Evolutionary conservation across 2,329 filamentous ascomycete species (phyloP), one percentile per base, ranked within the genome.

Genomic region (Chlorencoelia australis): DNA sequence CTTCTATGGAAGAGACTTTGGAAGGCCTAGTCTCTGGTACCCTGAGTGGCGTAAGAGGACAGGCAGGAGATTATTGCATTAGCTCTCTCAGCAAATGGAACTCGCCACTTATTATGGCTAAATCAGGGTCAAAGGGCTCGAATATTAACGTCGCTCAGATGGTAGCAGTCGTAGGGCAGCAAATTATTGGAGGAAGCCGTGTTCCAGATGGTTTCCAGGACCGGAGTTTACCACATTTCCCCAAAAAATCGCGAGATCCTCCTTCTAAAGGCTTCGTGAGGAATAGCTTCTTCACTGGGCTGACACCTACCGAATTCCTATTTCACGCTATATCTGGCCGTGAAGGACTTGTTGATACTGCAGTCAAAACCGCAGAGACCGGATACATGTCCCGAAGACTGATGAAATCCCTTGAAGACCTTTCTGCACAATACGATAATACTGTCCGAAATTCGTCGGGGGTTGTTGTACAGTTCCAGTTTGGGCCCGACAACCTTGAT

Each of bases 131-230:
- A 36, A 98, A 98, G 61, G 91, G 91, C 57, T 94, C 87, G 4
- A 82, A 85, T 51, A 93, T 98, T 67, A 98, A 98, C 68, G 91
- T 98, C 21, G 91, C 91, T 7, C 91, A 98, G 65, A 98, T 98
- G 91, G 83, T 96, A 57, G 89, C 91, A 39, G 79, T 88, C 41
- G 91, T 98, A 56, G 91, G 91, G 33, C 91, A 98, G 62, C 91
- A 98, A 52, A 95, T 96, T 73, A 96, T 98, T 53, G 83, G 83
- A 42, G 86, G 87, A 32, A 76, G 83, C 54, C 88, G 91, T 73
- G 88, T 98, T 20, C 75, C 85, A 29, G 86, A 98, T 61, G 91
- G 91, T 5, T 98, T 98, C 63, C 89, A 96, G 57, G 89, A 96
- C 59, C 78, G 91, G 52, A 95, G 82, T 39, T 62, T 98, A 36